Percentiles rank a stretch among this genome's conserved stretches.
phyloP scores from a whole-genome alignment of 352 stramenopile genomes.

The Albugo candida region DNA sequence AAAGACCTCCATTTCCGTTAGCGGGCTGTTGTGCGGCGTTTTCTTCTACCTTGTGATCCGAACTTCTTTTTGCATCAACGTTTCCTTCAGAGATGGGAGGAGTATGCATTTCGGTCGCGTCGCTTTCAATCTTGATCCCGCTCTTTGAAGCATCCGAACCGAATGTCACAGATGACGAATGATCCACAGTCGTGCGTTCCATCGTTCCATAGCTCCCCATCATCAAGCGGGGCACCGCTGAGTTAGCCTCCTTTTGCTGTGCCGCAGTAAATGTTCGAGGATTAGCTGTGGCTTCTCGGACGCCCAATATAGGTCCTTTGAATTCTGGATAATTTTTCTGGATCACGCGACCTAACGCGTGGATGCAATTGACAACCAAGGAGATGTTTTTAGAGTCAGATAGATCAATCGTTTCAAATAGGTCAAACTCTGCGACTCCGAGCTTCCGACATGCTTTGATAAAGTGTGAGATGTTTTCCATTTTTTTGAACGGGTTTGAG shows the following conservation, averaged over 20 bases:
- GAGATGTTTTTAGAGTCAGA: conserved; percentile 76
- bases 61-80: no score
- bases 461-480: conserved; percentile 81
- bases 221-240: conserved; percentile 34
- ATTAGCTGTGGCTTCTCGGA: conserved; percentile 53
- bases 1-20: no score
- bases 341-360: conserved; percentile 54
- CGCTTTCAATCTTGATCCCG: no score
- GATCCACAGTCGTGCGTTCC: conserved; percentile 23
- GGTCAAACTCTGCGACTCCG: conserved; percentile 72
- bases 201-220: no score
- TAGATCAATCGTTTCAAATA: conserved; percentile 83
- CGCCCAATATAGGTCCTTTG: conserved; percentile 38
- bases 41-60: no score
- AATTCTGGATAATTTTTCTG: conserved; percentile 61
- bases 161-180: conserved; percentile 47
- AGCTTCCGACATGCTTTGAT: conserved; percentile 55
- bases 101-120: no score
- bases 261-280: conserved; percentile 36
- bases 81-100: no score
- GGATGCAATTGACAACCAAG: conserved; percentile 70
- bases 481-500: conserved; percentile 74
- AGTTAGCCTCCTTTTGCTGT: conserved; percentile 36
- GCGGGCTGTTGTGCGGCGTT: no score
- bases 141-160: conserved; percentile 28